Conservation (phyloP, 306 rosid genomes). For the Castanea sativa region DNA sequence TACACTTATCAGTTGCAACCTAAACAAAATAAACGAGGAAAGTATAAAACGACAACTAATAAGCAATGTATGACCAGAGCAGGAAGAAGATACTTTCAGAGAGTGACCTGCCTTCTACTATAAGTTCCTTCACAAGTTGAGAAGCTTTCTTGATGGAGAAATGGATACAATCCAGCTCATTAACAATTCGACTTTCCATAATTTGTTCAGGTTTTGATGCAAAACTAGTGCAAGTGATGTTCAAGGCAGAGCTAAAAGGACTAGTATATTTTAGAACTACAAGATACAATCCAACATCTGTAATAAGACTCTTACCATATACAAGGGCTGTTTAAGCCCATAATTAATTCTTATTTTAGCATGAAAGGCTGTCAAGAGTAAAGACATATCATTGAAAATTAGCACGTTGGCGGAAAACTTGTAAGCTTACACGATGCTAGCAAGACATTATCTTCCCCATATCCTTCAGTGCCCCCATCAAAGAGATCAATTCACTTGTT, state of each 20-base stretch:
- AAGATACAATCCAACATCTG: background rate
- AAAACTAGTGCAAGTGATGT: background rate
- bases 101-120: no score
- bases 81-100: no score
- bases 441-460: slow-evolving; percentile 59
- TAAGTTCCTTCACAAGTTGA: no score
- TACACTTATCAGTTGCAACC: slow-evolving; percentile 96
- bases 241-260: background rate
- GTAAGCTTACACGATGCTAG: slow-evolving; percentile 41
- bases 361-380: background rate
- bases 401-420: background rate
- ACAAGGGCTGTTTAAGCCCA: background rate
- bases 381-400: background rate
- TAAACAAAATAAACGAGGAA: slow-evolving; percentile 16
- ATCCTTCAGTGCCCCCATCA: slow-evolving; percentile 71
- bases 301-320: background rate
- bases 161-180: no score
- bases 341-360: background rate
- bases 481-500: slow-evolving; percentile 79
- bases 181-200: no score
- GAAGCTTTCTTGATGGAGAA: no score
- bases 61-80: no score
- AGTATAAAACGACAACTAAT: slow-evolving; percentile 8
- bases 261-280: background rate
- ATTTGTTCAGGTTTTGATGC: background rate